Evolutionary conservation across 2,329 filamentous ascomycete genomes (phyloP).

Genomic region (Cercospora sp.): DNA sequence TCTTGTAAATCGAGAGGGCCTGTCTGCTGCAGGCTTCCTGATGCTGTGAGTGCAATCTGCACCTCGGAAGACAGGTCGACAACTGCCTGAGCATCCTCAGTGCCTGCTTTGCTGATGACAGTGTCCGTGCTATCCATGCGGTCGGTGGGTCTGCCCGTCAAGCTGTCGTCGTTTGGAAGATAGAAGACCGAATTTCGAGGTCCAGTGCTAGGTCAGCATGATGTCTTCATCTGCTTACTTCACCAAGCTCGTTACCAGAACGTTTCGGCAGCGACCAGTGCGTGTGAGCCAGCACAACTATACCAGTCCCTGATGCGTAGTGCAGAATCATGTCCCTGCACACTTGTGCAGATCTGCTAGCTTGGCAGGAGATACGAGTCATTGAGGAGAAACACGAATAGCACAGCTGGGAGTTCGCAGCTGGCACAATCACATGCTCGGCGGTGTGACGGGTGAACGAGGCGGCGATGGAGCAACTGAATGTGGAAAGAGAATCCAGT

Average conservation of each 20-base stretch:
- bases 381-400: neutral
- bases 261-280: neutral
- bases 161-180: neutral
- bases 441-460: neutral
- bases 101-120: neutral
- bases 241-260: neutral
- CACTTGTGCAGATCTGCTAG: neutral
- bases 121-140: neutral
- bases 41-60: constrained; percentile 14
- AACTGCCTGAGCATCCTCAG: constrained; percentile 3
- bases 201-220: neutral
- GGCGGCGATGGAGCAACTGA: neutral
- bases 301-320: neutral
- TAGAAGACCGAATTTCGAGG: neutral
- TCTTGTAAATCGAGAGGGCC: neutral
- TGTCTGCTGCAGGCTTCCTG: constrained; percentile 19
- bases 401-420: neutral
- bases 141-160: neutral
- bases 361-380: constrained; percentile 4
- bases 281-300: neutral
- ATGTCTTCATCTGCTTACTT: neutral
- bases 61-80: constrained; percentile 13
- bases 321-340: neutral
- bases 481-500: neutral
- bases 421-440: constrained; percentile 6